Conservation (phyloP, 176 grass and related monocot genomes). For the Eremochloa ophiuroides region DNA sequence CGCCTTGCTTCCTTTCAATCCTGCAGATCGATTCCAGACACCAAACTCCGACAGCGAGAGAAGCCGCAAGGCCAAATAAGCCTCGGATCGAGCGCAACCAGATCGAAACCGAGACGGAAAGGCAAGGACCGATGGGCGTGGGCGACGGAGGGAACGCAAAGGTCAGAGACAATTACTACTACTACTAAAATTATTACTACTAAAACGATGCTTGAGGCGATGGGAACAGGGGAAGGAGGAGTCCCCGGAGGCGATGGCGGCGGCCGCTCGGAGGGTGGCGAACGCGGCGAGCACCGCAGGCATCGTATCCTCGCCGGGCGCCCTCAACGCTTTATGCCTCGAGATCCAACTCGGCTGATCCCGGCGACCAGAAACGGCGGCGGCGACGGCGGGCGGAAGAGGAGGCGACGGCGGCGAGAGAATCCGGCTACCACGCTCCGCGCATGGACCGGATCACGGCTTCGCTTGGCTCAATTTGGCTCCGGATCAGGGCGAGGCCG, state of each 20-base stretch:
- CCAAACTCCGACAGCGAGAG: not conserved
- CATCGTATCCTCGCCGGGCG: conserved; percentile 51
- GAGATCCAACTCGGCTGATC: conserved; percentile 49
- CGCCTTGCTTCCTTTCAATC: not conserved
- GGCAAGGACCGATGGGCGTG: conserved; percentile 10
- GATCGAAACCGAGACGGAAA: conserved; percentile 22
- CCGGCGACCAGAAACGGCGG: conserved; percentile 8
- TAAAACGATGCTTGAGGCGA: conserved; percentile 57
- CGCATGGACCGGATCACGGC: not conserved
- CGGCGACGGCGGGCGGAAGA: not conserved
- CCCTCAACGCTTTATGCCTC: conserved; percentile 24
- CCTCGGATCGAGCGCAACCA: conserved; percentile 36
- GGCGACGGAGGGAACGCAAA: conserved; percentile 38
- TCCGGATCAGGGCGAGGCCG: not conserved
- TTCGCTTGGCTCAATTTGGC: not conserved
- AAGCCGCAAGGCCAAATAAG: not conserved
- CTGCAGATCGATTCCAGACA: not conserved
- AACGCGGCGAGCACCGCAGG: conserved; percentile 60
- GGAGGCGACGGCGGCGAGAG: not conserved
- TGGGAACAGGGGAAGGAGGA: conserved; percentile 44
- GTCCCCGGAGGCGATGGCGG: conserved; percentile 34
- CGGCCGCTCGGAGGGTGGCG: conserved; percentile 39
- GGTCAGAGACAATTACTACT: conserved; percentile 64
- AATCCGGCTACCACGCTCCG: not conserved
- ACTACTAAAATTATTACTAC: conserved; percentile 53